Conservation (phyloP, 805 yeast species). For the Kluyveromyces starmeri region DNA sequence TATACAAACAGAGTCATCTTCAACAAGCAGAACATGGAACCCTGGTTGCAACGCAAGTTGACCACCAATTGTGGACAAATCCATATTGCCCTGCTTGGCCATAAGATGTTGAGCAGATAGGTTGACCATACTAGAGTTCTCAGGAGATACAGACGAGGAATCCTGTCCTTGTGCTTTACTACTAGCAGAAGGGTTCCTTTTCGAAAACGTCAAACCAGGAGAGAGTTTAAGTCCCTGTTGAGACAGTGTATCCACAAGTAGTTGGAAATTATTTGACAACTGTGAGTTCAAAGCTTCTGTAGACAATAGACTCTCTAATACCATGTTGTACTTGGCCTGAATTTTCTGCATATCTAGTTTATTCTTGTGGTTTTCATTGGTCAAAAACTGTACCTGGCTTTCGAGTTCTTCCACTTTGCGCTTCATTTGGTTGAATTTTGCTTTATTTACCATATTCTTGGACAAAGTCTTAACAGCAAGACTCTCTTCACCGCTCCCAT, state of each 20-base stretch:
- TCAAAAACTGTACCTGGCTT: slow-evolving; percentile 17
- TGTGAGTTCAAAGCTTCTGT: slow-evolving; percentile 51
- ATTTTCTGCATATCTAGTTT: slow-evolving; percentile 34
- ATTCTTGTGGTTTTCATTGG: slow-evolving; percentile 17
- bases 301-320: slow-evolving; percentile 51
- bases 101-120: neutral
- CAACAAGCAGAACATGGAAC: slow-evolving; percentile 67
- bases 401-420: slow-evolving; percentile 29
- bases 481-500: slow-evolving; percentile 17
- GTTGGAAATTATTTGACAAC: slow-evolving; percentile 41
- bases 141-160: neutral
- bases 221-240: slow-evolving; percentile 65
- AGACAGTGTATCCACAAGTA: slow-evolving; percentile 40
- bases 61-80: slow-evolving; percentile 1
- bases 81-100: neutral
- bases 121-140: slow-evolving; percentile 4
- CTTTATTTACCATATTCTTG: slow-evolving; percentile 20
- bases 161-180: neutral
- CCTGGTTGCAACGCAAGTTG: slow-evolving; percentile 29
- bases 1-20: slow-evolving; percentile 75
- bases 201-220: slow-evolving; percentile 34
- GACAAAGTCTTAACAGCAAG: slow-evolving; percentile 14
- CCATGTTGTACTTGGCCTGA: slow-evolving; percentile 52
- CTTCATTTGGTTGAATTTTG: slow-evolving; percentile 25
- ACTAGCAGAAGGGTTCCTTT: slow-evolving; percentile 30